Base-by-base conservation (phyloP, 169 alveolate genomes). In the Eimeria sp. region DNA sequence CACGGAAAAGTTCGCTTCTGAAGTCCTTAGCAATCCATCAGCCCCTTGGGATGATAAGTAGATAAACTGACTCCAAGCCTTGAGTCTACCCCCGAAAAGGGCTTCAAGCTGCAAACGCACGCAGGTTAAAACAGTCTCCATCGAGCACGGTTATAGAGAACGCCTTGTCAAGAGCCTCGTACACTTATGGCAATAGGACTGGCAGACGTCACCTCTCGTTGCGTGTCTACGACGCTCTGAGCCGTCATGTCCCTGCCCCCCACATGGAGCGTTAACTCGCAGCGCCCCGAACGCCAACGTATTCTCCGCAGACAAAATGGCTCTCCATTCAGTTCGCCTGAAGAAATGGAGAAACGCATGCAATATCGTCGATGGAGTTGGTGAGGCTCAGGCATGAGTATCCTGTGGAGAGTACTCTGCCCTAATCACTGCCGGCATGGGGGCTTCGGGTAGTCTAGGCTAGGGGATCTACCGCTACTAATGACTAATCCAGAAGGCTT, bases 241-340 rank as follows among this genome's bases (percentile, higher is more conserved):
- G 67, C 83, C 30, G 94, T 87, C 61, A 65, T 9, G 47, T 87
- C 82, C 72, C 34, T 61, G 83, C 94, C 94, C 47, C 94, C 94
- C 22, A 87, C 65, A 10, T 47, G 94, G 70, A 87, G 67, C 11
- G 94, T 45, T 83, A 87, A 61, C 94, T 87, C 94, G 45, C 70
- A 87, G 40, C 94, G 94, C n/a, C 94, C 94, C 94, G 94, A 87
- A 11, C 94, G 94, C 94, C 94, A 87, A 27, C 94, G 94, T 63
- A 47, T 87, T 51, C 94, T 82, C 47, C 83, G 80, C 94, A 87
- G 80, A 30, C 27, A 63, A 45, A 87, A 87, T 25, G 83, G 65
- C 70, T 87, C 84, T n/a, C 94, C 83, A 65, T 87, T 87, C 6
- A 87, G n/a, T 47, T 63, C 67, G 43, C 94, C 94, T 87, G 54